Percentiles rank a stretch among this genome's conserved stretches.
phyloP scores from a whole-genome alignment of 495 filamentous ascomycete species.

The Physcia stellaris region DNA sequence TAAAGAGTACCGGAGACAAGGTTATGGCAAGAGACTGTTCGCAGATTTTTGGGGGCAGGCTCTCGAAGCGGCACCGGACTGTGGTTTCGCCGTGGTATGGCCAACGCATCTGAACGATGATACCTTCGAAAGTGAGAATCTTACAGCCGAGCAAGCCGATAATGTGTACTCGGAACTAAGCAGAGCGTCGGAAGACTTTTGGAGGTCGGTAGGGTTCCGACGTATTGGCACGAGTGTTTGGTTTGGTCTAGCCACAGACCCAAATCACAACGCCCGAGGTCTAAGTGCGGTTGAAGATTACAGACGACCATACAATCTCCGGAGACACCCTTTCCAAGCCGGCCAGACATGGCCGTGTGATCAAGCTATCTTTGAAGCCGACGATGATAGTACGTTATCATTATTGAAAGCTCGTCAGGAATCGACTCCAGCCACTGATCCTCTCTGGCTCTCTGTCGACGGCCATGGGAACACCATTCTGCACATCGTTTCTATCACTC shows the following conservation, averaged over 20 bases:
- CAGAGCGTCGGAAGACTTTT: constrained; percentile 5
- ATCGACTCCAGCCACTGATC: neutral
- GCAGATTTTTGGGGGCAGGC: constrained; percentile 4
- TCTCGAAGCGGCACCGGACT: neutral
- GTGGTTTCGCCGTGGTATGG: constrained; percentile 5
- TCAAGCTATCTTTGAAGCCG: neutral
- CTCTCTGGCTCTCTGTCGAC: constrained; percentile 3
- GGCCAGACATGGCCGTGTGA: neutral
- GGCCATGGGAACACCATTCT: constrained; percentile 12
- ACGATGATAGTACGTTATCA: neutral
- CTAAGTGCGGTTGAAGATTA: constrained; percentile 3
- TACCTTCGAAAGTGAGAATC: neutral
- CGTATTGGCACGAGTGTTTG: constrained; percentile 8
- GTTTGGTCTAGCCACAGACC: constrained; percentile 6
- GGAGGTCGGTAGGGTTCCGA: constrained; percentile 9
- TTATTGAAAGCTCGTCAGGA: neutral
- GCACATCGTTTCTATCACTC: constrained; percentile 15
- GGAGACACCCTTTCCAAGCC: neutral
- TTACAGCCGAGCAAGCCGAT: neutral
- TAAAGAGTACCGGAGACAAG: constrained; percentile 5
- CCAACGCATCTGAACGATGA: neutral
- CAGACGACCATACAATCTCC: neutral
- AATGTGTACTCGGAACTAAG: neutral
- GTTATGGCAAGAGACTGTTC: constrained; percentile 5
- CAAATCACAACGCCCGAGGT: constrained; percentile 1